Evolutionary conservation across 1,284 basidiomycete genomes (phyloP), one percentile per base, ranked within the genome.

Genomic region (Leccinum subrobustum): DNA sequence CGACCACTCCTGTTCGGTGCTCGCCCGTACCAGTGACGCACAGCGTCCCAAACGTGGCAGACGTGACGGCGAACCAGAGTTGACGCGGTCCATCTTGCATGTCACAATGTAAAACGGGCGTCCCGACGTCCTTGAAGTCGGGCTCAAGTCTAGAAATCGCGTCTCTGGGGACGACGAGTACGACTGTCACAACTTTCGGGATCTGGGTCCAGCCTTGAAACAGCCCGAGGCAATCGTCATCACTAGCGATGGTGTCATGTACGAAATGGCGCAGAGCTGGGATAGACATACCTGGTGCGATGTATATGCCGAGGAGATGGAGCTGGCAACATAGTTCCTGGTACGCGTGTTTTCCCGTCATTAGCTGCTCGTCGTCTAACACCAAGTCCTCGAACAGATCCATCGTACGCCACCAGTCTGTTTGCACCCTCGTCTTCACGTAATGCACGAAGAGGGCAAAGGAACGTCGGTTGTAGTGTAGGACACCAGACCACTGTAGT

Each of bases 391-490:
- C 56, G n/a, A 80, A 65, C 1, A 59, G 50, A 0, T 68, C 50
- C 66, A 82, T 74, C 6, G 69, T 64, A 14, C 65, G 42, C 0
- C 58, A 31, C 79, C 81, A 83, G 47, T 73, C 60, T 1, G 62
- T 70, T 1, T 67, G 56, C 0, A 78, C 64, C 50, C 73, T 67
- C 6, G 63, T 66, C 58, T 77, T 77, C 23, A 79, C 68, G 14
- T 76, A 61, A 12, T 69, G 68, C 16, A 84, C 73, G 23, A 85
- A 64, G 0, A 72, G 60, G 1, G 69, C 80, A 57, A 84, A 83
- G 29, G 75, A 78, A 18, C 71, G 74, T 3, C 83, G 77, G 33
- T 67, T 71, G 63, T 85, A 83, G 56, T 81, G 81, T 2, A 69
- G 3, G 9, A 64, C 0, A 1, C 58, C 18, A 3, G 39, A 58